phyloP scores from a whole-genome alignment of 148 eudicot species.

The Vaccinium macrocarpon region DNA sequence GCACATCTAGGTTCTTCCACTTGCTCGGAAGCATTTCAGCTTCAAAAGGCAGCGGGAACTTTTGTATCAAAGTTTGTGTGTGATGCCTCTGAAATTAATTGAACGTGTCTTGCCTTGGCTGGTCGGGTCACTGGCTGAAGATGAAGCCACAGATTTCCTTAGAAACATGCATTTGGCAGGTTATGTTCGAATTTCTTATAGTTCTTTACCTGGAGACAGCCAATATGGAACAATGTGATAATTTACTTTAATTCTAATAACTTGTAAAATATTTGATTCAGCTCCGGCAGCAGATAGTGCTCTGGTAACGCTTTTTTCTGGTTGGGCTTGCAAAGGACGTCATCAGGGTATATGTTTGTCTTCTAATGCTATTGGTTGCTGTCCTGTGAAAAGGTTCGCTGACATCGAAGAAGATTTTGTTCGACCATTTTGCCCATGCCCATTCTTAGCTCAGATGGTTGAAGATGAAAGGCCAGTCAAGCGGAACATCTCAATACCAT shows the following conservation, averaged over 20 bases:
- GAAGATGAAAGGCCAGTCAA: conserved; percentile 45
- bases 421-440: conserved; percentile 35
- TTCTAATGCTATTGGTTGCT: conserved; percentile 65
- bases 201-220: background rate
- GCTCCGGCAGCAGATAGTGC: conserved; percentile 81
- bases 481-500: conserved; percentile 33
- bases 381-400: conserved; percentile 50
- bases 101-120: conserved; percentile 97
- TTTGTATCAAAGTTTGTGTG: conserved; percentile 83
- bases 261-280: conserved; percentile 33
- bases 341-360: conserved; percentile 59
- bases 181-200: conserved; percentile 22
- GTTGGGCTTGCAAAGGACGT: conserved; percentile 96
- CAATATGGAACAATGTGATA: background rate
- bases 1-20: conserved; percentile 69
- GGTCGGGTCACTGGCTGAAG: conserved; percentile 72
- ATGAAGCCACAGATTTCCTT: conserved; percentile 66
- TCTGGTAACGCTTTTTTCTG: conserved; percentile 86
- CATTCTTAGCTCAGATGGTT: conserved; percentile 28
- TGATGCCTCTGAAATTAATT: conserved; percentile 88
- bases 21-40: conserved; percentile 72
- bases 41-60: conserved; percentile 74
- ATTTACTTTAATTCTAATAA: conserved; percentile 19
- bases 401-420: conserved; percentile 42
- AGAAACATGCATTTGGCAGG: conserved; percentile 89